Evolutionary conservation across 2,329 filamentous ascomycete species (phyloP), one percentile per base, ranked within the genome.

Genomic region (Fusarium sambucinum): DNA sequence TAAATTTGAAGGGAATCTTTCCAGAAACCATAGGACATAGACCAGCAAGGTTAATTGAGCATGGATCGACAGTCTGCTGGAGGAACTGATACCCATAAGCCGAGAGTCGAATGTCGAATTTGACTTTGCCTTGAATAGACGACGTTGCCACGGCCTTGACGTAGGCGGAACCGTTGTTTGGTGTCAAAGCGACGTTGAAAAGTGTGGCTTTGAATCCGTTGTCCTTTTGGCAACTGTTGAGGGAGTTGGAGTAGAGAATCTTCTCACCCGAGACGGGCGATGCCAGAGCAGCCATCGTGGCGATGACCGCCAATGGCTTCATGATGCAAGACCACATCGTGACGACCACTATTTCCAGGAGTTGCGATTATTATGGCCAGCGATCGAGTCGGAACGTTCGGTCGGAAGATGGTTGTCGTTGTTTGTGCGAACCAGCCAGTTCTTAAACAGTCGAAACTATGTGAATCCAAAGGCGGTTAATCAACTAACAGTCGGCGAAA

Each of bases 11-110:
- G 56, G 91, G 87, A 76, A 97, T 90, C 73, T 92, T 90, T 70
- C 93, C 94, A 11, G 93, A 88, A 68, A 89, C 91, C 94, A 97
- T 97, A 60, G 94, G 94, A 80, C 95, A 98, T 74, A 97, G 86
- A 78, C 93, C 93, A 63, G 84, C 80, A 65, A 96, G 84, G 67
- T 87, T 84, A 59, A 84, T 82, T 29, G 86, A 81, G 83, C 95
- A 98, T 45, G 95, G 95, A 76, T 97, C 84, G 71, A 97, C 79
- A 6, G 82, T 87, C 70, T 87, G 81, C 66, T 85, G 86, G 72
- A 95, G 80, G 69, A 92, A 88, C 35, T 87, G 83, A 79, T 91
- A 93, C 53, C 95, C 95, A 77, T 97, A 98, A 52, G 93, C 94
- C 63, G 90, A 87, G 71, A 97, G 86, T 63, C 89, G 80, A 59